Percentiles rank a stretch among this genome's conserved stretches.
These are phyloP conservation scores for Fusarium sp. DNA, from an alignment of 2,329 filamentous ascomycete genomes.

Conservation along the genomic window DNA sequence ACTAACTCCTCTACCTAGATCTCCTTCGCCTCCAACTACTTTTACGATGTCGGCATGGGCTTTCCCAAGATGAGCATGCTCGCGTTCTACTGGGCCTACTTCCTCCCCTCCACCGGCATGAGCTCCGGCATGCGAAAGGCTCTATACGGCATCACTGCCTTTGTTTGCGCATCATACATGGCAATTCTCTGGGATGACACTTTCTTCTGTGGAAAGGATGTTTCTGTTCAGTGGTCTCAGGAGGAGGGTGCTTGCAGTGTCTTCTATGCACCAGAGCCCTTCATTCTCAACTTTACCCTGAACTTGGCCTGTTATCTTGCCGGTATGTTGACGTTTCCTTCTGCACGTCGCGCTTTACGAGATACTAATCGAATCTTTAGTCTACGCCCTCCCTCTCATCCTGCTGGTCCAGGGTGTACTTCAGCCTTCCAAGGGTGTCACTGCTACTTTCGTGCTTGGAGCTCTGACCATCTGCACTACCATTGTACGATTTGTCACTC, in stretches of 20 bases:
- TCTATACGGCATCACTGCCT: slow-evolving; percentile 45
- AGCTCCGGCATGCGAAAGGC: slow-evolving; percentile 42
- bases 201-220: slow-evolving; percentile 48
- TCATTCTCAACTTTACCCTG: slow-evolving; percentile 48
- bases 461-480: slow-evolving; percentile 31
- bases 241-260: slow-evolving; percentile 49
- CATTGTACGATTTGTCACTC: slow-evolving; percentile 24
- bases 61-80: slow-evolving; percentile 50
- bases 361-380: slow-evolving; percentile 12
- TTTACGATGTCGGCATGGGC: slow-evolving; percentile 50
- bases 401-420: slow-evolving; percentile 41
- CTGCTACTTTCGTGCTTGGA: slow-evolving; percentile 29
- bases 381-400: slow-evolving; percentile 46
- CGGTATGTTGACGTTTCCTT: slow-evolving; percentile 25
- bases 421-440: slow-evolving; percentile 21
- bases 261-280: slow-evolving; percentile 46
- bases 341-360: accelerated
- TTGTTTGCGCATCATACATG: slow-evolving; percentile 44
- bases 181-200: slow-evolving; percentile 48
- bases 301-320: slow-evolving; percentile 47
- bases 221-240: slow-evolving; percentile 49
- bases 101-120: slow-evolving; percentile 35
- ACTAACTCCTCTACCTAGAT: slow-evolving; percentile 33
- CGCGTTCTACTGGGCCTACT: slow-evolving; percentile 50
- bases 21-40: slow-evolving; percentile 49